Evolutionary conservation across 805 yeast species (phyloP).

Genomic region (Metschnikowia gelsemii): DNA sequence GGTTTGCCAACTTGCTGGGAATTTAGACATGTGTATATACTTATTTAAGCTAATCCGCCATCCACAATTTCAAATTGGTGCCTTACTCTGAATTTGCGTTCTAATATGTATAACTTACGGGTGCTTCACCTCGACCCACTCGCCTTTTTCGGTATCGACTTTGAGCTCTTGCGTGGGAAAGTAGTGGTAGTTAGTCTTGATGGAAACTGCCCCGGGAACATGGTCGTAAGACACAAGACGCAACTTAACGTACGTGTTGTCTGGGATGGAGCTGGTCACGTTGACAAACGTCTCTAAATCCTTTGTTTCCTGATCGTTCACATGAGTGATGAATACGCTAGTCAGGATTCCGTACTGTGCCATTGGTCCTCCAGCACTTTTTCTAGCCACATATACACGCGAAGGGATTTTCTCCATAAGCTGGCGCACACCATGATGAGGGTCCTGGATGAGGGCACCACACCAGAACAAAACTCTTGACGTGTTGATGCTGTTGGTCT

Average conservation of each 20-base stretch:
- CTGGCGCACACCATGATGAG: constrained; percentile 92
- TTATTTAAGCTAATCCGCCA: background rate
- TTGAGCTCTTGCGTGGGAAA: constrained; percentile 70
- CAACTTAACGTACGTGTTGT: constrained; percentile 76
- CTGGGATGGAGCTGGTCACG: constrained; percentile 69
- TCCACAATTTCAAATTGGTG: background rate
- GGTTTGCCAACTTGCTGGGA: too few relatives aligned
- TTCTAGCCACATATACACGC: constrained; percentile 75
- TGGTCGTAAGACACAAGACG: constrained; percentile 83
- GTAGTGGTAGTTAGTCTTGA: constrained; percentile 86
- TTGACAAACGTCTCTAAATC: constrained; percentile 65
- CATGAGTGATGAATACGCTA: constrained; percentile 85
- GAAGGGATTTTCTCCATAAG: constrained; percentile 75
- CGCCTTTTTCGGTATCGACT: constrained; percentile 44
- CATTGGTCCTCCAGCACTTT: constrained; percentile 83
- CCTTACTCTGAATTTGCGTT: background rate
- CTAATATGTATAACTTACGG: constrained; percentile 22
- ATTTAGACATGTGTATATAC: constrained; percentile 3
- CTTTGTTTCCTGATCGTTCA: constrained; percentile 72
- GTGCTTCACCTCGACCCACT: constrained; percentile 51
- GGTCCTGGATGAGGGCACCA: constrained; percentile 79
- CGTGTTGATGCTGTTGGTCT: constrained; percentile 57
- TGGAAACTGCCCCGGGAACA: constrained; percentile 79
- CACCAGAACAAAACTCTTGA: constrained; percentile 75
- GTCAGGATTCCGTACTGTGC: constrained; percentile 74